These are phyloP conservation scores for Poa annua DNA, from an alignment of 176 grass and related monocot genomes.

Conservation along the genomic window DNA sequence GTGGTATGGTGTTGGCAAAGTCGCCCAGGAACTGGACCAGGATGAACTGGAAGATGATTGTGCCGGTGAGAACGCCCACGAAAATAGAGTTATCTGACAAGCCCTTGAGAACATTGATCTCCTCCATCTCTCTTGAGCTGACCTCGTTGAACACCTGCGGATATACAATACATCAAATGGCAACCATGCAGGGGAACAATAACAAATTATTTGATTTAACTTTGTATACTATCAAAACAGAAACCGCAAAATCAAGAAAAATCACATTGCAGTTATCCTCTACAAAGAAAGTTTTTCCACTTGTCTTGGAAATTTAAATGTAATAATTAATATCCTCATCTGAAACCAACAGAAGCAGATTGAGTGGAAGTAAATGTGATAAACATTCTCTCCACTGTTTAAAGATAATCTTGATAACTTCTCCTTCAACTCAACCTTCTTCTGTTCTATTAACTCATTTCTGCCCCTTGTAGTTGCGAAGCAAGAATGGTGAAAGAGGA, in stretches of 20 bases:
- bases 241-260: not conserved
- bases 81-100: constrained; percentile 70
- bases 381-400: not conserved
- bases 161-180: constrained; percentile 25
- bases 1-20: constrained; percentile 73
- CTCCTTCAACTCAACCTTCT: constrained; percentile 4
- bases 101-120: constrained; percentile 73
- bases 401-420: not conserved
- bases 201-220: not conserved
- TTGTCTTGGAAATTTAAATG: not conserved
- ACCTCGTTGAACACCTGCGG: constrained; percentile 88
- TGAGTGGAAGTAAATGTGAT: not conserved
- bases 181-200: not conserved
- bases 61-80: constrained; percentile 61
- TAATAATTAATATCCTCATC: not conserved
- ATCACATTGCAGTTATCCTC: not conserved
- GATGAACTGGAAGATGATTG: constrained; percentile 74
- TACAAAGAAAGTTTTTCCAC: not conserved
- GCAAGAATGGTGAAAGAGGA: constrained; percentile 21
- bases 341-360: not conserved
- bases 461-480: not conserved
- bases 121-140: constrained; percentile 88
- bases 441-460: not conserved
- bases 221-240: not conserved
- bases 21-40: constrained; percentile 88